Evolutionary conservation across 768 basidiomycete genomes (phyloP), one percentile per base, ranked within the genome.

Genomic region (Boletus sp.): DNA sequence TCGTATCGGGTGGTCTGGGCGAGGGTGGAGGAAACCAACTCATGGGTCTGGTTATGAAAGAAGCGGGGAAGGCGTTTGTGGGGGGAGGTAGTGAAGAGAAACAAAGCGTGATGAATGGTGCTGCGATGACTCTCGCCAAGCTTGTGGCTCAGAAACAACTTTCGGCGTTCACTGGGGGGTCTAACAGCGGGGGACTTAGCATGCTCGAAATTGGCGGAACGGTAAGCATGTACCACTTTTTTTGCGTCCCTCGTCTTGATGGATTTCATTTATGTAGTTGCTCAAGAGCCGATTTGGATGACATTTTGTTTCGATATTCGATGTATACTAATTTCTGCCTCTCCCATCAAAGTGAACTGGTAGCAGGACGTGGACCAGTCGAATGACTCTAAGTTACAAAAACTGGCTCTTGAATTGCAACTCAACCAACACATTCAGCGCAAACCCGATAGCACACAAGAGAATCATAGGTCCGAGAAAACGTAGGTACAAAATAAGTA

Each of bases 111-210:
- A 83, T 95, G 64, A 90, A 88, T 54, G 81, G 87, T 13, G 93
- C 93, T 42, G 90, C 87, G 4, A 85, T 87, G 83, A 93, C 87
- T 0, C 82, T 90, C 53, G 85, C 91, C 81, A 93, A 94, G 74
- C 74, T 93, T 38, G 65, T 93, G 41, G 82, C 90, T 6, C 83
- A 88, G 65, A 84, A 87, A 70, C 61, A 76, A 77, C 58, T 74
- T 69, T 29, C 67, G 4, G 5, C 42, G 38, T 57, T 73, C 1
- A 74, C 70, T 17, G 87, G 84, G 4, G 87, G 89, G 0, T 74
- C 81, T 14, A 79, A 83, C 64, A 89, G 88, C 21, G 87, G 89
- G 38, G 89, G 90, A 1, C 66, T 93, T 39, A 65, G 83, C 39
- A 66, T 79, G 13, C 62, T 93, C 50, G 73, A 85, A 74, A 64